phyloP scores from a whole-genome alignment of 73 alveolate species.

The Diophrys sp. region DNA sequence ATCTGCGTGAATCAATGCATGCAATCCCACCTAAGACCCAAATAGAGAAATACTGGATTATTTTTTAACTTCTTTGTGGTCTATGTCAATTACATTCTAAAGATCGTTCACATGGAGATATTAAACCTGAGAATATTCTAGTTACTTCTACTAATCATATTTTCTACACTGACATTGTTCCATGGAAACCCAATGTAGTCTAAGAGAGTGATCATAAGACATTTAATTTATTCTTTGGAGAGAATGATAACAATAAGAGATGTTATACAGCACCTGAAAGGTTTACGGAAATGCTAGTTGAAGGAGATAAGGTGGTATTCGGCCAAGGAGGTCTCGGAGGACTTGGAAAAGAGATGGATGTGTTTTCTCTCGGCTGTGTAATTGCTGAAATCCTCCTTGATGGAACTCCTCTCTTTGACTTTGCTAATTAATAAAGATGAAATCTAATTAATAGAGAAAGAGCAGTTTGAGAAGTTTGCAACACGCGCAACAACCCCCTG shows the following conservation, averaged over 20 bases:
- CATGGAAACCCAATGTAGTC: conserved; percentile 73
- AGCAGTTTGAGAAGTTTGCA: too few relatives aligned
- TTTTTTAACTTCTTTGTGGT: conserved; percentile 73
- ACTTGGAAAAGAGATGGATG: too few relatives aligned
- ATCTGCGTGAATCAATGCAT: conserved; percentile 71
- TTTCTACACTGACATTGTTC: conserved; percentile 65
- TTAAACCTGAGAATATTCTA: conserved; percentile 80
- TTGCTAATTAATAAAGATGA: too few relatives aligned
- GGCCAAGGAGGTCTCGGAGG: too few relatives aligned
- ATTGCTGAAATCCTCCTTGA: conserved; percentile 89
- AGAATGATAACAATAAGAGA: conserved; percentile 69
- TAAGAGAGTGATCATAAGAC: conserved; percentile 69
- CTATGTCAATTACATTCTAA: conserved; percentile 71
- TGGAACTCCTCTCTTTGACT: conserved; percentile 75
- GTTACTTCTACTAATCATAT: conserved; percentile 74
- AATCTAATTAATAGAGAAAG: conserved; percentile 22
- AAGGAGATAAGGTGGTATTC: too few relatives aligned
- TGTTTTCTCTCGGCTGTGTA: conserved; percentile 82
- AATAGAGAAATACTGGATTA: conserved; percentile 84
- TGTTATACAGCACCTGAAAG: conserved; percentile 94
- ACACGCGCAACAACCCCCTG: too few relatives aligned
- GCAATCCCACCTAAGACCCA: conserved; percentile 58
- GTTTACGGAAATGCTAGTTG: conserved; percentile 51
- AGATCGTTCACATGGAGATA: conserved; percentile 83
- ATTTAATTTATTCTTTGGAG: conserved; percentile 74